These are phyloP conservation scores for Aspergillus fructus DNA, from an alignment of 2,329 filamentous ascomycete species.

Conservation along the genomic window DNA sequence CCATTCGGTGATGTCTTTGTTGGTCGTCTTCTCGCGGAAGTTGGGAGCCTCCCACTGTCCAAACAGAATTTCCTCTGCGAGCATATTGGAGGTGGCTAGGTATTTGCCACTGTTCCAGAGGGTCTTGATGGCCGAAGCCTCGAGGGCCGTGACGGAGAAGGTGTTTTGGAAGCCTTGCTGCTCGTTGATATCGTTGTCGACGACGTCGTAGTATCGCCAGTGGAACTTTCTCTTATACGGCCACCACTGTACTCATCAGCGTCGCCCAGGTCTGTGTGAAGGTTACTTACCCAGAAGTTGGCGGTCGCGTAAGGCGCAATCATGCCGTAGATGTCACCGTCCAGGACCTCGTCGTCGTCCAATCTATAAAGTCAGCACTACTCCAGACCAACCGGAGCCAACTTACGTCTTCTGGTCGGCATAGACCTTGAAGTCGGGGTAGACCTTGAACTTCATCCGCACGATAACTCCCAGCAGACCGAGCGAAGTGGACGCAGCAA, in stretches of 20 bases:
- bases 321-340: constrained; percentile 14
- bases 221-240: constrained; percentile 17
- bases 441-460: constrained; percentile 14
- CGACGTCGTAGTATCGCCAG: constrained; percentile 16
- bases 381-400: too few relatives aligned
- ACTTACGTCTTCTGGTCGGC: constrained; percentile 15
- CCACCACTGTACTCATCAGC: constrained; percentile 9
- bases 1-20: constrained; percentile 9
- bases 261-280: too few relatives aligned
- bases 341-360: constrained; percentile 12
- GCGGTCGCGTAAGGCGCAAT: constrained; percentile 14
- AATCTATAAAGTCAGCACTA: neutral
- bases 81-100: constrained; percentile 13
- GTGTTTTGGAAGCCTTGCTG: constrained; percentile 16
- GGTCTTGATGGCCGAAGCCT: constrained; percentile 11
- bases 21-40: constrained; percentile 16
- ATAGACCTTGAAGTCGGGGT: constrained; percentile 16
- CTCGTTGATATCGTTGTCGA: constrained; percentile 4
- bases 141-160: constrained; percentile 10
- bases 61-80: constrained; percentile 15
- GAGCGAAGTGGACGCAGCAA: constrained; percentile 15
- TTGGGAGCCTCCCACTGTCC: constrained; percentile 12
- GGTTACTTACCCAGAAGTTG: constrained; percentile 12
- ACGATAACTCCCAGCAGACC: constrained; percentile 13
- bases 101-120: constrained; percentile 11